Base-by-base conservation (phyloP, 1,139 yeast genomes). In the Diutina pseudorugosa region DNA sequence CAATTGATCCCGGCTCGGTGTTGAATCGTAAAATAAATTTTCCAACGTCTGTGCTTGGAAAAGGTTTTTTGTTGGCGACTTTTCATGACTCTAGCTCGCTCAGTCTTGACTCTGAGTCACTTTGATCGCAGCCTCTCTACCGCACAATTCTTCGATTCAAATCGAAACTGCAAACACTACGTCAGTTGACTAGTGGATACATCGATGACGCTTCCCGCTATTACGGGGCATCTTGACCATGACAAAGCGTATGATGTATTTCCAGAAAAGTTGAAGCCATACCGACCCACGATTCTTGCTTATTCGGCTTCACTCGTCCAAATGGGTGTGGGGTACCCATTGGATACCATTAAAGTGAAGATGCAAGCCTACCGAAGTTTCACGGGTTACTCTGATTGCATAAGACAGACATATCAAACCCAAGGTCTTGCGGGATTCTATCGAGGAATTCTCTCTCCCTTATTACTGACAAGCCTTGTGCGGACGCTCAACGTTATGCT, bases 331-430 rank as follows among this genome's bases (percentile, higher is more conserved):
- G 95, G 94, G 9, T 88, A 83, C 61, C 96, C 96, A 0, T 65
- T 89, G 51, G 96, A 89, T 63, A 84, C 95, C 11, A 74, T 89
- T 54, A 89, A 89, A 64, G 87, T 95, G 0, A 69, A 96, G 57
- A 82, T 86, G 80, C 96, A 89, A 64, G 85, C 95, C 0, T 85
- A 86, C 64, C 65, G 65, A 52, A 74, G 76, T 50, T 87, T 80
- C 65, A 69, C 70, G 12, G 74, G 80, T 50, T 76, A 83, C 50
- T 65, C 73, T 57, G 82, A 80, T 54, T 88, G 95, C 62, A 69
- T 84, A 16, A 62, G 62, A 40, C 70, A 75, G 52, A 85, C 95
- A 0, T 71, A 80, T 47, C 60, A 62, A 11, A 67, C 71, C 8
- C 96, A 86, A 61, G 95, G 96, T 0, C 47, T 82, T 3, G 58